These are phyloP conservation scores for Russula dissimulans DNA, from an alignment of 768 basidiomycete genomes.

Conservation along the genomic window DNA sequence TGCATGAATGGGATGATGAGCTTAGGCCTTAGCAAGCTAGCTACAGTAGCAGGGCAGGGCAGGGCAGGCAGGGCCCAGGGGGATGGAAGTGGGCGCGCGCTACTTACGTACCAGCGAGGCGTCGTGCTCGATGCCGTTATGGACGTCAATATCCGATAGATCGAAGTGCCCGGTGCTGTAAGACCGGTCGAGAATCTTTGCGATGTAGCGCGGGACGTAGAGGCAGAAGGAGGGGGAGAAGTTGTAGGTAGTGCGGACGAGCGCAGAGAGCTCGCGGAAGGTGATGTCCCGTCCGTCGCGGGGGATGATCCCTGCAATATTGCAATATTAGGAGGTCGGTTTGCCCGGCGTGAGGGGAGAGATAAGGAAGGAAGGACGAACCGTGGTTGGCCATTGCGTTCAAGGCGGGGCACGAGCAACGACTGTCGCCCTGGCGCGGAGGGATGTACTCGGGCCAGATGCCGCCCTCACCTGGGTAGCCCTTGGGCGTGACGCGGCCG, in stretches of 20 bases:
- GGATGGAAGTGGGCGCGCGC: neutral
- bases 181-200: conserved; percentile 44
- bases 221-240: conserved; percentile 58
- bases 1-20: too few relatives aligned
- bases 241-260: conserved; percentile 53
- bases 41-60: too few relatives aligned
- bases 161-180: conserved; percentile 54
- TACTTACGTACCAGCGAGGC: conserved; percentile 50
- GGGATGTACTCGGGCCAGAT: conserved; percentile 60
- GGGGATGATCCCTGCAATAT: conserved; percentile 33
- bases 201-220: conserved; percentile 55
- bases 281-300: conserved; percentile 63
- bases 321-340: neutral
- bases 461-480: conserved; percentile 48
- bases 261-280: conserved; percentile 39
- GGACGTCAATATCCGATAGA: conserved; percentile 56
- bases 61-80: too few relatives aligned
- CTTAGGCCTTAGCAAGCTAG: too few relatives aligned
- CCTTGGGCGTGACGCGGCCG: conserved; percentile 48
- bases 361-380: conserved; percentile 22
- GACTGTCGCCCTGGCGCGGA: conserved; percentile 53
- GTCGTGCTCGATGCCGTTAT: conserved; percentile 72
- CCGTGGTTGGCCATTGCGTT: conserved; percentile 84
- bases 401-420: conserved; percentile 64
- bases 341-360: too few relatives aligned